phyloP scores from a whole-genome alignment of 177 flowering plant species.

The Vitis hybrid region DNA sequence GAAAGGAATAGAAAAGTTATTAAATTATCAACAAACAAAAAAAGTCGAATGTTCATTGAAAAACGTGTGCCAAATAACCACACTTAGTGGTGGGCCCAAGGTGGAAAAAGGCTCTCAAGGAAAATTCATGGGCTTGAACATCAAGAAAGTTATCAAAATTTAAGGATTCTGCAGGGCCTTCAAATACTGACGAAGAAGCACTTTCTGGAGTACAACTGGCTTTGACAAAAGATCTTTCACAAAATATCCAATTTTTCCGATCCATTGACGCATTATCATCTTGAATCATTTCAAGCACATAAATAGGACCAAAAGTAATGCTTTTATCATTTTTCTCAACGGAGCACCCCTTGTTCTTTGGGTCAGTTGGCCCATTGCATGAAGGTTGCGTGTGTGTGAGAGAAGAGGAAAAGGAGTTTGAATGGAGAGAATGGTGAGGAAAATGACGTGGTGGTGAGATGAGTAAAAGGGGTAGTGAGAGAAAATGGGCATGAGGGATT shows the following conservation, averaged over 20 bases:
- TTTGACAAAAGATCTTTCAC: constrained; percentile 26
- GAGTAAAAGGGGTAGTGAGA: too few relatives aligned
- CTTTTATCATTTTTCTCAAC: constrained; percentile 25
- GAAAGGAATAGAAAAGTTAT: too few relatives aligned
- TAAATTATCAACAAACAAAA: too few relatives aligned
- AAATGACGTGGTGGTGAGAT: too few relatives aligned
- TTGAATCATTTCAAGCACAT: constrained; percentile 66
- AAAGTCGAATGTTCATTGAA: too few relatives aligned
- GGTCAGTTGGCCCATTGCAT: constrained; percentile 31
- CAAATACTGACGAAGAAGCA: constrained; percentile 27
- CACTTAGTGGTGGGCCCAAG: too few relatives aligned
- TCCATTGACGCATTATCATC: constrained; percentile 47
- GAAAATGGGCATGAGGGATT: too few relatives aligned
- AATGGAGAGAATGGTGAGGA: too few relatives aligned
- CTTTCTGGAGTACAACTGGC: constrained; percentile 23
- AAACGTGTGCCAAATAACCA: too few relatives aligned
- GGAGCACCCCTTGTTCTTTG: constrained; percentile 23
- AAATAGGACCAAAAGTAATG: constrained; percentile 51
- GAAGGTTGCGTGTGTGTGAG: too few relatives aligned
- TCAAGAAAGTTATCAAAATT: constrained; percentile 33
- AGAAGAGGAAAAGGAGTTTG: too few relatives aligned
- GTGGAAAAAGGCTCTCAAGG: too few relatives aligned
- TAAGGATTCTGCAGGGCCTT: constrained; percentile 39
- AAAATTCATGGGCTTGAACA: background rate
- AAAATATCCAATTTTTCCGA: constrained; percentile 74